A percentile compares a stretch with the other conserved stretches of the same genome.
phyloP scores from a whole-genome alignment of 75 land plant genomes.

The Selaginella tamariscina region DNA sequence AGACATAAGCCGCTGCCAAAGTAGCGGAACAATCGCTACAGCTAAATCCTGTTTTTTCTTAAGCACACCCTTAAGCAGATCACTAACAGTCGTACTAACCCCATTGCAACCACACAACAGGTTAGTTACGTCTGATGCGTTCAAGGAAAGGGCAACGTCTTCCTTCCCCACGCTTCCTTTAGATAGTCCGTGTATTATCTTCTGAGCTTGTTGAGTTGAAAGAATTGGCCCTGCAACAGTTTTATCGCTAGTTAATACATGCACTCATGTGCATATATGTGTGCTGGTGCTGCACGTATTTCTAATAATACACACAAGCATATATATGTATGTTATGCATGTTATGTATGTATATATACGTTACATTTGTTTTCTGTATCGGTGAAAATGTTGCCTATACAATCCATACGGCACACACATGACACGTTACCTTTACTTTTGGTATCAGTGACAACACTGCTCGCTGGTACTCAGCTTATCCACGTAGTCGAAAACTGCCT shows the following conservation, averaged over 20 bases:
- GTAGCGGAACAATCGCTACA: slow-evolving; percentile 72
- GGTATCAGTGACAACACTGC: too few relatives aligned
- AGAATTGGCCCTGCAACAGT: too few relatives aligned
- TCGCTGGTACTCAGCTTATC: slow-evolving; percentile 27
- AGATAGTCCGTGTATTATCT: neutral
- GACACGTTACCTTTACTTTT: too few relatives aligned
- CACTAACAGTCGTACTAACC: slow-evolving; percentile 41
- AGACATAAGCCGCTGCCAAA: slow-evolving; percentile 70
- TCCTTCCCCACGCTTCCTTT: neutral
- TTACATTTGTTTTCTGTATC: too few relatives aligned
- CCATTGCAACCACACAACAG: slow-evolving; percentile 64
- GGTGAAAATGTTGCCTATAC: too few relatives aligned
- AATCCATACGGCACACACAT: too few relatives aligned
- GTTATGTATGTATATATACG: too few relatives aligned
- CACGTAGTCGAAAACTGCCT: slow-evolving; percentile 49
- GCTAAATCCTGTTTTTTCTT: slow-evolving; percentile 70
- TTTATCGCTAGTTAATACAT: too few relatives aligned
- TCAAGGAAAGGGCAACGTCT: slow-evolving; percentile 32
- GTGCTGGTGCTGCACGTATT: too few relatives aligned
- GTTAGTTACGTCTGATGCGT: slow-evolving; percentile 69
- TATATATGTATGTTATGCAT: too few relatives aligned
- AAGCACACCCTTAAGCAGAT: slow-evolving; percentile 49
- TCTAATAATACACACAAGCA: too few relatives aligned
- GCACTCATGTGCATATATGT: too few relatives aligned
- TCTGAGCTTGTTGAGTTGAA: neutral